Evolutionary conservation across 805 yeast genomes (phyloP).

Genomic region (Candida endomychidarum): DNA sequence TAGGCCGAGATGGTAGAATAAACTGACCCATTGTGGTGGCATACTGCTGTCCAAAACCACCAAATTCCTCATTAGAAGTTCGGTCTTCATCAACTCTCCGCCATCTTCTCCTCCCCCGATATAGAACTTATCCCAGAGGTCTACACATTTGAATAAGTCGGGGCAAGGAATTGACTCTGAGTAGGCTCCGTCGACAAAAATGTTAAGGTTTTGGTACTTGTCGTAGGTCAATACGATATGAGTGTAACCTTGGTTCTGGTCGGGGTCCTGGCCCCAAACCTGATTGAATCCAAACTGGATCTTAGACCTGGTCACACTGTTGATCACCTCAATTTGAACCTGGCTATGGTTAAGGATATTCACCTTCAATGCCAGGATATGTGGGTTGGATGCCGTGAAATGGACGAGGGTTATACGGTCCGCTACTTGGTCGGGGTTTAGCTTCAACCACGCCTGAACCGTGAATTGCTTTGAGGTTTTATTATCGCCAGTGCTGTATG

Average conservation of each 20-base stretch:
- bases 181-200: conserved; percentile 52
- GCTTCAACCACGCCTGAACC: conserved; percentile 42
- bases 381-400: conserved; percentile 24
- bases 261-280: conserved; percentile 10
- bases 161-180: conserved; percentile 44
- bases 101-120: conserved; percentile 28
- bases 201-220: conserved; percentile 36
- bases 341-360: conserved; percentile 30
- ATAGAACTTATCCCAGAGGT: conserved; percentile 36
- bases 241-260: conserved; percentile 29
- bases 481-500: no score
- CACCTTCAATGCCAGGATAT: conserved; percentile 26
- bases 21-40: conserved; percentile 51
- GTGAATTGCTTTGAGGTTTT: conserved; percentile 24
- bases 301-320: conserved; percentile 23
- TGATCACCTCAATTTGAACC: conserved; percentile 29
- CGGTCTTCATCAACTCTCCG: conserved; percentile 18
- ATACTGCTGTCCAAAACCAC: conserved; percentile 37
- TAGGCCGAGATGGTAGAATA: conserved; percentile 44
- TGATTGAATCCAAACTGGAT: conserved; percentile 38
- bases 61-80: conserved; percentile 37
- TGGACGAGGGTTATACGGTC: conserved; percentile 21
- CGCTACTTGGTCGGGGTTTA: conserved; percentile 19
- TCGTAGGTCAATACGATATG: conserved; percentile 41
- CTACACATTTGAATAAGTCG: conserved; percentile 25